Conservation (phyloP, 78 protist species). For the Protostelium mycophagum region DNA sequence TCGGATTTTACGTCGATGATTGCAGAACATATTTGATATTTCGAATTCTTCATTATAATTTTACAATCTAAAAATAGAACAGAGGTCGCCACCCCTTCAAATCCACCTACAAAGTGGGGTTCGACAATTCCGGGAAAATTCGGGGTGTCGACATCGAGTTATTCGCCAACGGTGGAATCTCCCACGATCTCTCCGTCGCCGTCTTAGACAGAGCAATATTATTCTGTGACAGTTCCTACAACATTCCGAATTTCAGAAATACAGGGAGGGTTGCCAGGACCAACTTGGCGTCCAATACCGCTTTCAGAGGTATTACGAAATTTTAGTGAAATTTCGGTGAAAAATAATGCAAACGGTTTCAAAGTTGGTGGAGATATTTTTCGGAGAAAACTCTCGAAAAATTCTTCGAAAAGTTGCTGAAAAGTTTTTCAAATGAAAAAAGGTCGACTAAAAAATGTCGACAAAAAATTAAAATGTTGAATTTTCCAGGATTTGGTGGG, state of each 20-base stretch:
- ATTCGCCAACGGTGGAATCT: conserved; percentile 81
- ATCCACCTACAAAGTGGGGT: conserved; percentile 66
- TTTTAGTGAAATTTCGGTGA: too few relatives aligned
- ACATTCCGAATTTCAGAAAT: conserved; percentile 65
- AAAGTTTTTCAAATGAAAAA: conserved; percentile 3
- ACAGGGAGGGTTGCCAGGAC: conserved; percentile 72
- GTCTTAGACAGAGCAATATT: conserved; percentile 84
- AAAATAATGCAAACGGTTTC: background rate
- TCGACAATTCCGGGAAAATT: conserved; percentile 44
- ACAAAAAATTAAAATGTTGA: too few relatives aligned
- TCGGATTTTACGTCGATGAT: background rate
- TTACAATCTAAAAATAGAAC: background rate
- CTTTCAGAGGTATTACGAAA: conserved; percentile 90
- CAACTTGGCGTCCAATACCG: conserved; percentile 89
- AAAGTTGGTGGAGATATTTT: background rate
- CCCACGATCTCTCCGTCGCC: conserved; percentile 74
- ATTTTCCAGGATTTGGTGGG: conserved; percentile 96
- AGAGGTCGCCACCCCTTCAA: conserved; percentile 81
- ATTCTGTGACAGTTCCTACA: conserved; percentile 85
- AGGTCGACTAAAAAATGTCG: too few relatives aligned
- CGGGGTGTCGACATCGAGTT: conserved; percentile 27
- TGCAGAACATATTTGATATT: background rate
- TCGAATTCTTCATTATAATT: background rate
- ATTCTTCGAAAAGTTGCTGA: background rate
- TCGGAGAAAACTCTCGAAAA: background rate